Evolutionary conservation across 2,329 filamentous ascomycete species (phyloP), one percentile per base, ranked within the genome.

Genomic region (Cercospora brassicicola): DNA sequence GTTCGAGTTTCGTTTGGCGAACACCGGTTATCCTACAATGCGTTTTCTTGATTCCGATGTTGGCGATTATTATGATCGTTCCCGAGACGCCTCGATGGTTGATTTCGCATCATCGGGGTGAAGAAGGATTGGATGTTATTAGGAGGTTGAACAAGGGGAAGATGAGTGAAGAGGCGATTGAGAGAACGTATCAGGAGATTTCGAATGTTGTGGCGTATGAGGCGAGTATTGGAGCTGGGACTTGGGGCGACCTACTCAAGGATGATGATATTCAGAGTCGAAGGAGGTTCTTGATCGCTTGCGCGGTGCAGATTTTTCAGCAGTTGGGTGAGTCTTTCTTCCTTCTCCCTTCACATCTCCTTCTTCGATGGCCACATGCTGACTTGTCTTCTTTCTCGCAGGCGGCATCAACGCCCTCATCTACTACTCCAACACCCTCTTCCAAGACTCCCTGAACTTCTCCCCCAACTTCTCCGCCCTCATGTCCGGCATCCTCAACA

Each of bases 11-110:
- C 60, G 75, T 79, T 6, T 82, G 81, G 82, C 72, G 82, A 3
- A 66, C 83, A 1, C 81, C 81, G 0, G 76, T 82, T n/a, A 78
- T 79, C 3, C 69, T 83, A 3, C 82, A 84, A 66, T 79, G 78
- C 70, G 62, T 82, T 53, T 81, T 81, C 67, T 76, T 81, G 9
- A 26, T 82, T 0, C 76, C 79, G 1, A 83, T 83, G 72, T 70
- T 82, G 10, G 48, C 76, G 7, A 75, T 83, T 20, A 71, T 82
- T 31, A 67, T 72, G 4, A 68, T 81, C n/a, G 77, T 83, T 6
- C 81, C 81, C 0, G 81, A 83, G 69, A 82, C 81, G 0, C 82
- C 82, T 0, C 76, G 82, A 23, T 84, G 82, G 81, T 67, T 84
- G 5, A 78, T 79, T 2, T 75, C 78, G 0, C 81, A 83, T 36